A percentile compares a stretch with the other conserved stretches of the same genome.
Conservation (phyloP, 306 rosid species). For the Crataegus laevigata region DNA sequence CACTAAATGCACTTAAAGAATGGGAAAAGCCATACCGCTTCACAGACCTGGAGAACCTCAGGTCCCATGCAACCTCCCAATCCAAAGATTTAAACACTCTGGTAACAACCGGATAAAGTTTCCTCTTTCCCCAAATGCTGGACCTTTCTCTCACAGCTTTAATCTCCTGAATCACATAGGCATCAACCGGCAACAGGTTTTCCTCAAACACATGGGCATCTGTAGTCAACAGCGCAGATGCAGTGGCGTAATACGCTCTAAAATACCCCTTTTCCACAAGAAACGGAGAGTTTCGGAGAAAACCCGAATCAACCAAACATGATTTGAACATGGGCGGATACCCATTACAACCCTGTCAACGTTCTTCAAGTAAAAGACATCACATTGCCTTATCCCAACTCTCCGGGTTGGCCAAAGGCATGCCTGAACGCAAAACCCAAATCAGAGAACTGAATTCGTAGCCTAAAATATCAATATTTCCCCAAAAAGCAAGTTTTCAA, state of each 20-base stretch:
- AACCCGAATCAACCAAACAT: slow-evolving; percentile 16
- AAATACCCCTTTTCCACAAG: slow-evolving; percentile 7
- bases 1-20: slow-evolving; percentile 38
- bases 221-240: slow-evolving; percentile 28
- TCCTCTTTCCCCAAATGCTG: background rate
- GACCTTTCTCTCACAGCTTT: slow-evolving; percentile 2
- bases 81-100: slow-evolving; percentile 47
- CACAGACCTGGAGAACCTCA: slow-evolving; percentile 39
- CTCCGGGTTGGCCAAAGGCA: background rate
- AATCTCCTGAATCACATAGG: background rate
- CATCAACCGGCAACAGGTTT: slow-evolving; percentile 20
- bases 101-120: slow-evolving; percentile 26
- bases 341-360: slow-evolving; percentile 31
- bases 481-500: no score
- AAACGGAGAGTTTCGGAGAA: slow-evolving; percentile 10
- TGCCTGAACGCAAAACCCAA: background rate
- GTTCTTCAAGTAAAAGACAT: background rate
- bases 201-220: slow-evolving; percentile 36
- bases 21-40: slow-evolving; percentile 33
- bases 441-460: background rate
- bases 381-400: background rate
- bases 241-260: slow-evolving; percentile 25
- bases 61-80: slow-evolving; percentile 37
- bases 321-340: slow-evolving; percentile 24
- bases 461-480: background rate